Base-by-base conservation (phyloP, 306 rosid species). In the Trifolium pratense region DNA sequence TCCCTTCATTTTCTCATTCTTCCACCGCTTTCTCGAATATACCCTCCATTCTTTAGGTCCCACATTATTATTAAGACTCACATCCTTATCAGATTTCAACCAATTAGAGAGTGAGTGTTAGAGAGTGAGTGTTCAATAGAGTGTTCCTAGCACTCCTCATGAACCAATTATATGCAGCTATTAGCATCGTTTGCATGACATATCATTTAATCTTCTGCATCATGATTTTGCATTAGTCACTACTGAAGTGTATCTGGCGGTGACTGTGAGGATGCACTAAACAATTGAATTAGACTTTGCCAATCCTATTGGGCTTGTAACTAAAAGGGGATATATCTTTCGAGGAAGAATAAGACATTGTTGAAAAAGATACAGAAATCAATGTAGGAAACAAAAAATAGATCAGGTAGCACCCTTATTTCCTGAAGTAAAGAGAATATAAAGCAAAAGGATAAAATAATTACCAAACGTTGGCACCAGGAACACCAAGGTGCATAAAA, bases 401-500 rank as follows among this genome's bases (percentile, higher is more conserved):
- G 36, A 80, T 63, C 52, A 52, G 20, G 39, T 23, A 32, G 53
- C 43, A 9, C 42, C 72, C 68, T 61, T 68, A 62, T 69, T 69
- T 74, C 66, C 73, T 5, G 57, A 43, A 67, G 55, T 53, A 62
- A 3, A 75, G 42, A 29, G 16, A 51, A 68, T 53, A 69, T 5
- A 52, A 80, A 43, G 37, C 9, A 72, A 45, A 40, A 70, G 46
- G 68, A 78, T 46, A 75, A 71, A 76, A 32, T 31, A 66, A 68
- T 86, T 91, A 94, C 98, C 96, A 94, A 77, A 70, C 94, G 96
- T 76, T 94, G 92, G 76, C 97, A 91, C 98, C 97, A 91, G 75
- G 84, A 82, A 86, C 98, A 94, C 98, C 98, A 94, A 53, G 98
- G 98, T 78, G 98, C 98, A 69, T 60, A 87, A 87, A 94, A 94